Conservation (phyloP, 208 protist genomes). For the Leishmania guyanensis region DNA sequence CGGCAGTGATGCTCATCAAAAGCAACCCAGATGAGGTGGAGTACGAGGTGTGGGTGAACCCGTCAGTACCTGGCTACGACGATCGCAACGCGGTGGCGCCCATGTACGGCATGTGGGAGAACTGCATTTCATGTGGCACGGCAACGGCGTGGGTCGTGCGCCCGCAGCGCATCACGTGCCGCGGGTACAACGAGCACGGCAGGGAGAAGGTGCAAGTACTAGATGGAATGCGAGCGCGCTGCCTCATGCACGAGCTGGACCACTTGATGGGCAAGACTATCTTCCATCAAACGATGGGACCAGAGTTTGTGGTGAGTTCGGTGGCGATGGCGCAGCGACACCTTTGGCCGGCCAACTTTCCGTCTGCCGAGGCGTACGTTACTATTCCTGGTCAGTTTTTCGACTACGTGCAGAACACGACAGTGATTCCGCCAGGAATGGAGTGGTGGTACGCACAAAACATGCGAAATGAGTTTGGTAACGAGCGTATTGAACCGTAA, state of each 20-base stretch:
- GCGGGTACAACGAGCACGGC: slow-evolving; percentile 72
- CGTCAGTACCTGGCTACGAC: slow-evolving; percentile 74
- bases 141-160: slow-evolving; percentile 80
- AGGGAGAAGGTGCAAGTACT: slow-evolving; percentile 77
- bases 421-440: slow-evolving; percentile 72
- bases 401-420: slow-evolving; percentile 83
- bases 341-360: slow-evolving; percentile 86
- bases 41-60: slow-evolving; percentile 91
- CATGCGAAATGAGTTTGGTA: slow-evolving; percentile 55
- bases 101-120: slow-evolving; percentile 94
- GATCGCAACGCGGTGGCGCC: slow-evolving; percentile 71
- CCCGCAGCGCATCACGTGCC: slow-evolving; percentile 79
- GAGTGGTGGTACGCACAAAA: slow-evolving; percentile 80
- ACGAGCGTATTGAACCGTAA: slow-evolving; percentile 39
- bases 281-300: slow-evolving; percentile 68
- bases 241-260: slow-evolving; percentile 91
- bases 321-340: slow-evolving; percentile 78
- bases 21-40: slow-evolving; percentile 58
- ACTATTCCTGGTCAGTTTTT: slow-evolving; percentile 81
- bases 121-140: slow-evolving; percentile 83
- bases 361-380: slow-evolving; percentile 83
- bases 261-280: slow-evolving; percentile 86
- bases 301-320: slow-evolving; percentile 83
- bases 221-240: slow-evolving; percentile 82
- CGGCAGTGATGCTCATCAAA: slow-evolving; percentile 75